Conservation (phyloP, 2,329 filamentous ascomycete species). For the Penicillium sp. region DNA sequence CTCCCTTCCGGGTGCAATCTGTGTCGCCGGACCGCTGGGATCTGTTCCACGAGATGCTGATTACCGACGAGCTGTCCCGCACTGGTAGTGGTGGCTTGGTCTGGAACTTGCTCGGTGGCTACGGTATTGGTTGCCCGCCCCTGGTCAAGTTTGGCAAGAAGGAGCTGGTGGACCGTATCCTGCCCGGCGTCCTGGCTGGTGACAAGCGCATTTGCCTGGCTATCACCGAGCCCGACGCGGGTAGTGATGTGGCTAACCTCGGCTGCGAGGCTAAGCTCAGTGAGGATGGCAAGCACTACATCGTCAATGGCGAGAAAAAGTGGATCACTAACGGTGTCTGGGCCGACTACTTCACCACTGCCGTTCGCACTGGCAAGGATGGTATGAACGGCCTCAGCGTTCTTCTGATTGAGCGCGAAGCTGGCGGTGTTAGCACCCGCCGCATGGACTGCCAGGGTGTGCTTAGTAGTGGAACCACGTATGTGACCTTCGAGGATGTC, state of each 20-base stretch:
- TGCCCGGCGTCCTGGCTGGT: constrained; percentile 80
- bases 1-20: constrained; percentile 64
- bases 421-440: constrained; percentile 81
- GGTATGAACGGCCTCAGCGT: constrained; percentile 93
- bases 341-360: constrained; percentile 96
- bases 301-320: constrained; percentile 99
- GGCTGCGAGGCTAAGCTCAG: constrained; percentile 92
- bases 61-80: constrained; percentile 91
- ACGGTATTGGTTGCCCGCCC: constrained; percentile 88
- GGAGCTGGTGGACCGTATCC: constrained; percentile 74
- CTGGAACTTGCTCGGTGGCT: constrained; percentile 96
- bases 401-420: constrained; percentile 80
- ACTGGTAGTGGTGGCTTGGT: constrained; percentile 86
- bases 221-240: constrained; percentile 94
- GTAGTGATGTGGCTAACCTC: constrained; percentile 89
- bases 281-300: constrained; percentile 96
- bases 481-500: constrained; percentile 97
- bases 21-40: constrained; percentile 91
- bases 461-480: constrained; percentile 91
- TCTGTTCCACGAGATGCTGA: constrained; percentile 92
- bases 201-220: constrained; percentile 97
- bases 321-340: constrained; percentile 99
- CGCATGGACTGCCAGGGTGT: constrained; percentile 99
- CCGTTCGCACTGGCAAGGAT: constrained; percentile 78
- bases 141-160: constrained; percentile 88